Evolutionary conservation across 1,284 basidiomycete species (phyloP), one percentile per base, ranked within the genome.

Genomic region (Trametes sp.): DNA sequence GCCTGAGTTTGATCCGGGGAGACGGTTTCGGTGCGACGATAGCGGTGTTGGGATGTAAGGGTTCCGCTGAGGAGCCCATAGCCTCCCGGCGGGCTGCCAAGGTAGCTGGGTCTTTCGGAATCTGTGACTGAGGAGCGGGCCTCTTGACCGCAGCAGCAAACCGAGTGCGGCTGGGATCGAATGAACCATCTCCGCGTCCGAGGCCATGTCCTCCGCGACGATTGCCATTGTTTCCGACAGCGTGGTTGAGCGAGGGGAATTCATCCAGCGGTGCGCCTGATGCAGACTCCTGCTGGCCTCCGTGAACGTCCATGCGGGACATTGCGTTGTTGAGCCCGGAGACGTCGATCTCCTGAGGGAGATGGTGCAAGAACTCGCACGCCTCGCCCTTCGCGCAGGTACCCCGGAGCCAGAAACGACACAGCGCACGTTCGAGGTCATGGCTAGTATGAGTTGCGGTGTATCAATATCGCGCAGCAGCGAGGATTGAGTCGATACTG

Each of bases 331-430:
- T 87, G 46, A 94, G 78, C 44, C 83, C 83, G 23, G 87, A 74
- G 58, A 92, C 81, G 72, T 93, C 88, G 53, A 89, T 85, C 70
- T 93, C 87, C 72, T 92, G 89, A 1, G 95, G 95, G 1, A 97
- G 81, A 72, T 93, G 92, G 73, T 97, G 95, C 71, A 97, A 77
- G 76, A 97, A 97, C 77, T 94, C 92, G 81, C 92, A 94, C 67
- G 85, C 88, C 62, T 97, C 95, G 54, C 95, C 91, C 76, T 98
- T 98, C 48, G 95, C 93, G 74, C 96, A 98, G 59, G 95, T 96
- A 4, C 97, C 97, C 54, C 96, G 87, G 44, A 99, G 84, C 97
- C 97, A 99, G 81, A 98, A 99, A 35, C 97, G 92, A 77, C 95
- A 98, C 24, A 98, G 78, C 0, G 96, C 96, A 45, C 95, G 87